These are phyloP conservation scores for Boletus reticuloceps DNA, from an alignment of 768 basidiomycete species.

Conservation along the genomic window DNA sequence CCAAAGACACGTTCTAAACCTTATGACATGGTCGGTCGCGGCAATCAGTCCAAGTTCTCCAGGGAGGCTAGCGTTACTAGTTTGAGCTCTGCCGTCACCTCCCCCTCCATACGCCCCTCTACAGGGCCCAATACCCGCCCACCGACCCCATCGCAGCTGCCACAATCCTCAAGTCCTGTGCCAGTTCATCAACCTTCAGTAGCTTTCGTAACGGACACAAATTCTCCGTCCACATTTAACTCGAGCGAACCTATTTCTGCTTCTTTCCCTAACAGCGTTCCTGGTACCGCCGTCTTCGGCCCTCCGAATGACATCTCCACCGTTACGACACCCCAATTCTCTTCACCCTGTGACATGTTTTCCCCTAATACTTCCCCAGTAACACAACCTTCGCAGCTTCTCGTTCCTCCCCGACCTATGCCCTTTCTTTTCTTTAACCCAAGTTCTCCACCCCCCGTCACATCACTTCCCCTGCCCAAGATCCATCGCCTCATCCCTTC, in stretches of 20 bases:
- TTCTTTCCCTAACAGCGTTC: slow-evolving; percentile 2
- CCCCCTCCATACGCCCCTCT: slow-evolving; percentile 38
- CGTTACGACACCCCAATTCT: slow-evolving; percentile 13
- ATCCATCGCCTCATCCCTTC: slow-evolving; percentile 86
- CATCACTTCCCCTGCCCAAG: slow-evolving; percentile 57
- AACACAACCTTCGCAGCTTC: slow-evolving; percentile 18
- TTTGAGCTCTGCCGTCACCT: slow-evolving; percentile 45
- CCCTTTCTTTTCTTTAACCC: slow-evolving; percentile 64
- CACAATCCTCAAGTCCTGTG: slow-evolving; percentile 17
- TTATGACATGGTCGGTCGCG: slow-evolving; percentile 46
- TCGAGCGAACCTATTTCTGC: slow-evolving; percentile 9
- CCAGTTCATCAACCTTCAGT: slow-evolving; percentile 5
- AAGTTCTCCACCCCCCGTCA: slow-evolving; percentile 43
- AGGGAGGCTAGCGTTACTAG: slow-evolving; percentile 58
- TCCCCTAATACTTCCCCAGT: slow-evolving; percentile 13
- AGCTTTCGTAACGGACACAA: slow-evolving; percentile 2
- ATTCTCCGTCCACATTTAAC: slow-evolving; percentile 3
- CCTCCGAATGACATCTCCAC: slow-evolving; percentile 14
- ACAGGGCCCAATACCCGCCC: slow-evolving; percentile 33
- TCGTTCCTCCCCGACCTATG: slow-evolving; percentile 41
- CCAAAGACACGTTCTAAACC: slow-evolving; percentile 67
- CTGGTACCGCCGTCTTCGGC: slow-evolving; percentile 13
- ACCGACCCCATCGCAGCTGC: slow-evolving; percentile 28
- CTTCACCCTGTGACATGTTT: slow-evolving; percentile 19
- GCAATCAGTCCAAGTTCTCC: slow-evolving; percentile 42